These are phyloP conservation scores for Cyclotella cryptica DNA, from an alignment of 108 stramenopile genomes.

Conservation along the genomic window DNA sequence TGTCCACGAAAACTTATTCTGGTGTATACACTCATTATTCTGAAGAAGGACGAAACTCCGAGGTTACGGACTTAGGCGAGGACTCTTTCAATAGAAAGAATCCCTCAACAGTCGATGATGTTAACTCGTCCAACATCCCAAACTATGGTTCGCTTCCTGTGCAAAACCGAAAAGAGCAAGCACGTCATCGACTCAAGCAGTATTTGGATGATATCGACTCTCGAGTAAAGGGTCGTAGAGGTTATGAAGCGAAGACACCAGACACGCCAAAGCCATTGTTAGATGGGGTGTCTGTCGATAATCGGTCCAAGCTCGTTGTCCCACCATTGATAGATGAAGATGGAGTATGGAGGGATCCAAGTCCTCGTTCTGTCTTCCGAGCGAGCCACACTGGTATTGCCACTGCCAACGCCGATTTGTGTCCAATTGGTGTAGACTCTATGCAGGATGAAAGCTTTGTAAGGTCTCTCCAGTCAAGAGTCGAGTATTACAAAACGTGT, in stretches of 20 bases:
- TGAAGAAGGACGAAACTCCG: not conserved
- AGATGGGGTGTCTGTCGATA: slow-evolving; percentile 5
- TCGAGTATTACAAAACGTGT: slow-evolving; percentile 9
- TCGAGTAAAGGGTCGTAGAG: slow-evolving; percentile 4
- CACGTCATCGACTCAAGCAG: slow-evolving; percentile 7
- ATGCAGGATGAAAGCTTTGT: slow-evolving; percentile 5
- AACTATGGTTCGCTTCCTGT: too few relatives aligned
- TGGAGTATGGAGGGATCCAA: slow-evolving; percentile 12
- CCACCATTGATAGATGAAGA: slow-evolving; percentile 15
- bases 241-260: not conserved
- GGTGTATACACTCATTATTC: not conserved
- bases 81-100: too few relatives aligned
- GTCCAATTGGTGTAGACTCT: not conserved
- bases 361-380: not conserved
- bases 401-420: not conserved
- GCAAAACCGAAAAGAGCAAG: not conserved
- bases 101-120: too few relatives aligned
- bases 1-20: not conserved
- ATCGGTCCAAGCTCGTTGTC: slow-evolving; percentile 8
- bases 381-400: not conserved
- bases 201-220: not conserved
- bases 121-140: too few relatives aligned
- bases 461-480: slow-evolving; percentile 8
- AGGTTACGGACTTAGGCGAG: not conserved
- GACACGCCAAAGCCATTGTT: not conserved